phyloP scores from a whole-genome alignment of 2,329 filamentous ascomycete genomes.

The Hymenoscyphus fructigenus region DNA sequence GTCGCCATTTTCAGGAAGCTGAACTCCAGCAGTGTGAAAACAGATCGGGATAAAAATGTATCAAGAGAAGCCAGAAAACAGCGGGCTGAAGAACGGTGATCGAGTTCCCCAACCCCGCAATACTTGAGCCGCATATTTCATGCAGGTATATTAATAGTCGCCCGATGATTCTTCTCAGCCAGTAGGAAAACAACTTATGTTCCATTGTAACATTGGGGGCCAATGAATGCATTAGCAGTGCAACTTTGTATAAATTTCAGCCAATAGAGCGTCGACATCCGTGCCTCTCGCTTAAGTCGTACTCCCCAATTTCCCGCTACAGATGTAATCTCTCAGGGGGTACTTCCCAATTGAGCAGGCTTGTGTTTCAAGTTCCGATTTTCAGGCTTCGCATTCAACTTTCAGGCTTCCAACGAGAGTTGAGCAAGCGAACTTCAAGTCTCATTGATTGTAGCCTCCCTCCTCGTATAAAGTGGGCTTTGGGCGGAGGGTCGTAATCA shows the following conservation, averaged over 20 bases:
- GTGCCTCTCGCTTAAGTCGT: not conserved
- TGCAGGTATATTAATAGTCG: not conserved
- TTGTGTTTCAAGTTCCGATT: not conserved
- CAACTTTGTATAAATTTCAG: not conserved
- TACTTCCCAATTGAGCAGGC: not conserved
- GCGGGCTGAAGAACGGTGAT: not conserved
- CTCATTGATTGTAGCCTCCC: too few relatives aligned
- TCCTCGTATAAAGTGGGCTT: not conserved
- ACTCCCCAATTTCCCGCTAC: not conserved
- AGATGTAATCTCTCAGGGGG: not conserved
- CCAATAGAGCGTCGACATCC: not conserved
- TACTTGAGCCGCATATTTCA: not conserved
- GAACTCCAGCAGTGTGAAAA: not conserved
- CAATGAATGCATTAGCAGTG: not conserved
- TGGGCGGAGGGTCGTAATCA: not conserved
- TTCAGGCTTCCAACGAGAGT: not conserved
- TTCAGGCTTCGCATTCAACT: not conserved
- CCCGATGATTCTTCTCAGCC: not conserved
- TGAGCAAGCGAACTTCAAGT: too few relatives aligned
- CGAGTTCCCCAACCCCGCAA: not conserved
- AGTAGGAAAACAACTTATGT: not conserved
- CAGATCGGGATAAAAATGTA: not conserved
- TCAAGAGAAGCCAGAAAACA: not conserved
- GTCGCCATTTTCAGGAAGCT: not conserved
- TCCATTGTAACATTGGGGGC: not conserved